phyloP scores from a whole-genome alignment of 129 eudicot genomes.

The Kitagawia praeruptora region DNA sequence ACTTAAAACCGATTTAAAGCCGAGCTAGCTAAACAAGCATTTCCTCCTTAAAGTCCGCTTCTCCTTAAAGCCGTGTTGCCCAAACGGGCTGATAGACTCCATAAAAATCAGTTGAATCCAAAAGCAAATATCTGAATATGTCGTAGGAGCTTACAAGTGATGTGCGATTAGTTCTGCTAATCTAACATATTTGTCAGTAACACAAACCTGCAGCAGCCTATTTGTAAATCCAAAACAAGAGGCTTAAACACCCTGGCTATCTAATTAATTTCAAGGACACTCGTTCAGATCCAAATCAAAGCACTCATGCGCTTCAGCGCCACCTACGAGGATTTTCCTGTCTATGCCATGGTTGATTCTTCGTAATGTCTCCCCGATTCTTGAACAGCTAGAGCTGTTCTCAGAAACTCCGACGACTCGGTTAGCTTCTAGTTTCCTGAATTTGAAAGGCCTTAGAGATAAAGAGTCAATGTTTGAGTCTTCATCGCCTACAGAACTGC shows the following conservation, averaged over 20 bases:
- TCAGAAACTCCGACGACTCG: neutral
- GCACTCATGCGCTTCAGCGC: neutral
- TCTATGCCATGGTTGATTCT: constrained; percentile 2
- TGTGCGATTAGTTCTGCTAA: neutral
- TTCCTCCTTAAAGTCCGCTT: too few relatives aligned
- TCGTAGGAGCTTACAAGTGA: neutral
- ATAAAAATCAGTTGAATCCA: neutral
- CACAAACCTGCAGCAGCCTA: neutral
- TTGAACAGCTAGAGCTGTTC: neutral
- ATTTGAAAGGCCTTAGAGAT: constrained; percentile 17
- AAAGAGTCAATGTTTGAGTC: constrained; percentile 12
- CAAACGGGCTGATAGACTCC: too few relatives aligned
- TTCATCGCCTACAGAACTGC: constrained; percentile 2
- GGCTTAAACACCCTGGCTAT: neutral
- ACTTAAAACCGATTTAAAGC: too few relatives aligned
- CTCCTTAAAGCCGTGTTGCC: too few relatives aligned
- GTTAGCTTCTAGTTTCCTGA: constrained; percentile 4
- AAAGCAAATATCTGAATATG: neutral
- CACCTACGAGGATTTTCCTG: constrained; percentile 9
- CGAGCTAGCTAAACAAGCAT: too few relatives aligned
- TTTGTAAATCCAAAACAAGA: neutral
- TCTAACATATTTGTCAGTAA: neutral
- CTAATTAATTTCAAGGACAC: neutral
- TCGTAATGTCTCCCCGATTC: constrained; percentile 14
- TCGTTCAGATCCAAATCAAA: constrained; percentile 4